These are phyloP conservation scores for Nitzschia inconspicua DNA, from an alignment of 108 stramenopile species.

Conservation along the genomic window DNA sequence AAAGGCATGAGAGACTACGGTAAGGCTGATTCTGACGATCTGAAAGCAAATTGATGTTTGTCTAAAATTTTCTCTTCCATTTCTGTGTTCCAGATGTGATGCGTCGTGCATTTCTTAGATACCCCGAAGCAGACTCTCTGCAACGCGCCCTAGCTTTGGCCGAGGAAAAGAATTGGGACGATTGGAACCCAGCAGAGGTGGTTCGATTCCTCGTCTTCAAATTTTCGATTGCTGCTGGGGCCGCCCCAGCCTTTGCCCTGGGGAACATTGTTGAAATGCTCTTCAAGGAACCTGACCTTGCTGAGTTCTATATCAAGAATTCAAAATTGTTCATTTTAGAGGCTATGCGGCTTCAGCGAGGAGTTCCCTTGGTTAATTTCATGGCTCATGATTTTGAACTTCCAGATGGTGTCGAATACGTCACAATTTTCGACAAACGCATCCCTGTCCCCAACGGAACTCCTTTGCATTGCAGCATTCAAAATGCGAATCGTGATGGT, in stretches of 20 bases:
- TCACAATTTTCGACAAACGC: background rate
- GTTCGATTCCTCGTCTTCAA: slow-evolving; percentile 5
- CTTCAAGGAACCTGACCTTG: background rate
- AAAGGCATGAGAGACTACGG: slow-evolving; percentile 1
- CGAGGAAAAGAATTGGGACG: slow-evolving; percentile 5
- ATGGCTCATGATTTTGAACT: slow-evolving; percentile 3
- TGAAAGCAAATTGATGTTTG: too few relatives aligned
- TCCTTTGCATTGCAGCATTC: background rate
- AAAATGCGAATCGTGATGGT: slow-evolving; percentile 12
- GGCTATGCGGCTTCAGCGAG: background rate
- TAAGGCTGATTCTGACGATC: background rate
- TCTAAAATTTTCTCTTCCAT: background rate
- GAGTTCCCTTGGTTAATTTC: slow-evolving; percentile 8
- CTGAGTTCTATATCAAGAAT: background rate
- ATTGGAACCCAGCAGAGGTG: background rate
- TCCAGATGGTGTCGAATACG: background rate
- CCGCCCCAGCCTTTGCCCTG: slow-evolving; percentile 2
- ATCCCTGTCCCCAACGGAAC: slow-evolving; percentile 3
- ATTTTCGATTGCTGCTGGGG: slow-evolving; percentile 5
- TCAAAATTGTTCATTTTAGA: background rate
- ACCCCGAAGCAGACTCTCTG: background rate
- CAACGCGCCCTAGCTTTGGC: slow-evolving; percentile 1
- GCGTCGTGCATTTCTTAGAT: slow-evolving; percentile 5
- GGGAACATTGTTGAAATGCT: slow-evolving; percentile 2
- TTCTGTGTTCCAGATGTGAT: background rate